phyloP scores from a whole-genome alignment of 1,139 yeast genomes.

The Geotrichum australiense region DNA sequence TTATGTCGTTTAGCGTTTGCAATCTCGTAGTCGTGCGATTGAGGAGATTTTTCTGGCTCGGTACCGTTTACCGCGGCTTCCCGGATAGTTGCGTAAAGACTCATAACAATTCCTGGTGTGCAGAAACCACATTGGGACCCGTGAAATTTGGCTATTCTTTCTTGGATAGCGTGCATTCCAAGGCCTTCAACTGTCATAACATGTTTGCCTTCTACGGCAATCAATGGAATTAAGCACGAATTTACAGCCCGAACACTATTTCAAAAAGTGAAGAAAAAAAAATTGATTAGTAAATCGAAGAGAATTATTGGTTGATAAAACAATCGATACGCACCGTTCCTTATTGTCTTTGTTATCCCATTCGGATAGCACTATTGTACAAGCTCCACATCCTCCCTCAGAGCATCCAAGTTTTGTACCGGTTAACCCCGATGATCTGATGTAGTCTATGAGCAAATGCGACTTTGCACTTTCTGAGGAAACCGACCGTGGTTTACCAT shows the following conservation, averaged over 20 bases:
- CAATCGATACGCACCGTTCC: conserved; percentile 24
- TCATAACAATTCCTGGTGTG: conserved; percentile 46
- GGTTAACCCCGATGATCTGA: conserved; percentile 34
- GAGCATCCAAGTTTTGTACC: conserved; percentile 44
- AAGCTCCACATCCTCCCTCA: conserved; percentile 46
- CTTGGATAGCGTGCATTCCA: conserved; percentile 42
- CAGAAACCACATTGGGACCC: conserved; percentile 48
- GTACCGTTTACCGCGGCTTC: conserved; percentile 19
- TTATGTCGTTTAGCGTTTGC: neutral
- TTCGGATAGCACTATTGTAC: conserved; percentile 39
- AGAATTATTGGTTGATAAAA: neutral
- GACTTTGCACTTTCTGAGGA: no score
- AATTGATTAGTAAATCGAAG: neutral
- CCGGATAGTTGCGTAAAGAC: conserved; percentile 38
- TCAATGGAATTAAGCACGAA: conserved; percentile 41
- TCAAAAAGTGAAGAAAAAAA: neutral
- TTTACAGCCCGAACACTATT: conserved; percentile 37
- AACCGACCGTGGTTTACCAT: conserved; percentile 41
- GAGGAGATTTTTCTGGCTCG: no score
- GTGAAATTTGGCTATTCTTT: conserved; percentile 41
- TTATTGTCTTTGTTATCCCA: conserved; percentile 28
- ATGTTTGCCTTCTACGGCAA: conserved; percentile 41
- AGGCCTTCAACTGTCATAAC: conserved; percentile 42
- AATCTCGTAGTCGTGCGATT: neutral
- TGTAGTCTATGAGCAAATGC: conserved; percentile 39